Conservation (phyloP, 768 basidiomycete genomes). For the Cytidiella melzeri region DNA sequence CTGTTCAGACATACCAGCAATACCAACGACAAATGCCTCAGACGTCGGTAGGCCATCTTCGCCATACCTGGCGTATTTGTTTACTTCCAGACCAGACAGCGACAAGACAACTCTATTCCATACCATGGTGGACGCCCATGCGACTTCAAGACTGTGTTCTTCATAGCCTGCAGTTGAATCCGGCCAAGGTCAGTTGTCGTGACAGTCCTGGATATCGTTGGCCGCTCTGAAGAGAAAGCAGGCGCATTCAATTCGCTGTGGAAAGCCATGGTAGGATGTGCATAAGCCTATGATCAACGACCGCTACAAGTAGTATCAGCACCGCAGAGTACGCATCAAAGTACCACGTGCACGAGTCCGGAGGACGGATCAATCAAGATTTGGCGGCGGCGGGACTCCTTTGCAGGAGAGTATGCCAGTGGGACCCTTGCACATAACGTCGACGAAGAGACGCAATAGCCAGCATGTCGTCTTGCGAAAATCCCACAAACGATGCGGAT, state of each 20-base stretch:
- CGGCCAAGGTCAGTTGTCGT: constrained; percentile 10
- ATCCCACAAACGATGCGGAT: constrained; percentile 53
- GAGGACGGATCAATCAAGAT: background rate
- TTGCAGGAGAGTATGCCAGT: no score
- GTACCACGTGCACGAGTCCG: background rate
- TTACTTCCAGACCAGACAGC: constrained; percentile 1
- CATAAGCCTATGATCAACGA: background rate
- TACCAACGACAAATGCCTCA: constrained; percentile 79
- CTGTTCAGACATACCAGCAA: constrained; percentile 54
- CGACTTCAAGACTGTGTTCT: constrained; percentile 76
- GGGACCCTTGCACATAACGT: no score
- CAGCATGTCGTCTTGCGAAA: constrained; percentile 41
- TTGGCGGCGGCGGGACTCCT: no score
- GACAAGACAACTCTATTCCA: constrained; percentile 2
- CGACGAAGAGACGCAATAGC: no score
- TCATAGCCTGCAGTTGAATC: constrained; percentile 31
- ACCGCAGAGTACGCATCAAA: background rate
- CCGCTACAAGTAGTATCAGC: no score
- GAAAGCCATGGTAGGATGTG: background rate
- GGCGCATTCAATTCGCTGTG: background rate
- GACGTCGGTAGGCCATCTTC: constrained; percentile 63
- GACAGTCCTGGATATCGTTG: constrained; percentile 7
- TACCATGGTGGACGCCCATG: constrained; percentile 87
- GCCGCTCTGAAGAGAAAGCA: constrained; percentile 1
- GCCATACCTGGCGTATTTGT: constrained; percentile 53